Base-by-base conservation (phyloP, 2,329 filamentous ascomycete genomes). In the Aspergillus aculeatus region DNA sequence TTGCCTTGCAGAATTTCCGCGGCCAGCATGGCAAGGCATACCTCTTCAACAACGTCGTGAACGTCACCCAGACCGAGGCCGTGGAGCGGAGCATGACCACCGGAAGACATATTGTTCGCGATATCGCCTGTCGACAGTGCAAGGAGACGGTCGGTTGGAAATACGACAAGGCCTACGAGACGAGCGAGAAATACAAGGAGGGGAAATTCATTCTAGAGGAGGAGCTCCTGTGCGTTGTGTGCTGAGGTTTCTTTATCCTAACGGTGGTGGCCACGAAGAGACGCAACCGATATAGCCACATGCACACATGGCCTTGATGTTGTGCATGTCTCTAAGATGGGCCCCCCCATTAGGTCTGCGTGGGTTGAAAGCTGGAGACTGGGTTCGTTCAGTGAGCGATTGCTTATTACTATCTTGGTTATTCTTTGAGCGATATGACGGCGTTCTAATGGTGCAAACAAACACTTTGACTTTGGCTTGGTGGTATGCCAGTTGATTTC, bases 11-110 rank as follows among this genome's bases (percentile, higher is more conserved):
- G 92, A 97, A 96, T 80, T 99, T 99, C 82, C 92, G 95, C 63
- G 95, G 95, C 71, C 94, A 98, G 77, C 94, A 98, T 77, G 95
- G 95, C 74, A 98, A 98, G 80, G 95, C 95, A 58, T 99, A 93
- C 79, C 89, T 99, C 66, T 98, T 99, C 83, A 90, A 94, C 78
- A 87, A 77, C 64, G 95, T 99, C 57, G 95, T 99, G 77, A 99
- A 99, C 78, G 85, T 96, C 74, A 89, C 88, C 65, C 83, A 87
- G 50, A 75, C 89, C 68, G 90, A 96, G 62, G 86, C 94, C n/a
- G 89, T 85, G 73, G 95, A 99, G 80, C 91, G 95, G 66, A 96
- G 90, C 80, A 99, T 99, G 95, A 99, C 95, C 14, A 99, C 95
- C 0, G 95, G 95, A 56, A 86, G 91, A 57, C 95, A 99, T 77